Base-by-base conservation (phyloP, 352 stramenopile genomes). In the Sclerospora graminicola region DNA sequence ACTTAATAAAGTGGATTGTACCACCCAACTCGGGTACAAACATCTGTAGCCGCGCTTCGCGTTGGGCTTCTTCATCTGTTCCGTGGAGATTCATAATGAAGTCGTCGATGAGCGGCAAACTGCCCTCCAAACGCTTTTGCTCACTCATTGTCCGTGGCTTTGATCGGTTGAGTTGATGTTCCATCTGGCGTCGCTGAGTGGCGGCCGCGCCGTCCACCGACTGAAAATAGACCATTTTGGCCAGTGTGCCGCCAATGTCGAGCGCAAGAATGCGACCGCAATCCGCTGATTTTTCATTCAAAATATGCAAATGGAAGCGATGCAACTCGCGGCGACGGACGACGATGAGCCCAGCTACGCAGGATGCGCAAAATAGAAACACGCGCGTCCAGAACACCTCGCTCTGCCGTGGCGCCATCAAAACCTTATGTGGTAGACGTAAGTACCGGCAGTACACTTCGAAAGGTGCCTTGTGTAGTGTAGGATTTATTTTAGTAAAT, bases 171-270 rank as follows among this genome's bases (percentile, higher is more conserved):
- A 53, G 56, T 15, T 60, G 51, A 8, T 39, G 56, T 28, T 61
- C 51, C 51, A 61, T 58, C 20, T 66, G 56, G 15, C 58, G 53
- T 19, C 49, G 39, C 39, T 66, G 41, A 26, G 60, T 42, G 13
- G 56, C 41, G 31, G 48, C 57, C 23, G 65, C 51, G 38, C 56
- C 43, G 30, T 57, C 51, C 39, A 38, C 43, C 14, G 84, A 82
- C 66, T 96, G 79, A 59, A 97, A 96, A 66, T 96, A 97, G 28
- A 97, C 86, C 37, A 97, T 71, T 58, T 97, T 97, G 35, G 78
- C 77, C 36, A 97, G 61, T 34, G 85, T 95, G 34, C 90, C 90
- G 45, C 90, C 90, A 34, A 97, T 90, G 59, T 97, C 90, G 49
- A 97, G 79, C 23, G 85, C 90, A 54, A 96, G 96, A 39, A 69